These are phyloP conservation scores for Candida maris DNA, from an alignment of 805 yeast species.

Conservation along the genomic window DNA sequence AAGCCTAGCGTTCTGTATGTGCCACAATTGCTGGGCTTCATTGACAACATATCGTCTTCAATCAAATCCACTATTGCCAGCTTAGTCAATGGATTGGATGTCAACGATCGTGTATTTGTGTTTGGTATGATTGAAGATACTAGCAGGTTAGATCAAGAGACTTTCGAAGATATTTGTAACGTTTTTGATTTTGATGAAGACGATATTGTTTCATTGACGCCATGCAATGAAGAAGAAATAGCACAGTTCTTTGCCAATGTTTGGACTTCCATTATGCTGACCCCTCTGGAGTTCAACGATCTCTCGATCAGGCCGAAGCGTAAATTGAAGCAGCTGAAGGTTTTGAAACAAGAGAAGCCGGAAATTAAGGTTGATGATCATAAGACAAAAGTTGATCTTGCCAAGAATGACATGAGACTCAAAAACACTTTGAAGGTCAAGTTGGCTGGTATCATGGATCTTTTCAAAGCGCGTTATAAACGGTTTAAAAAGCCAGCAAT, in stretches of 20 bases:
- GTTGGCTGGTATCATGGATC: conserved; percentile 83
- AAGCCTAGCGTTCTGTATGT: conserved; percentile 82
- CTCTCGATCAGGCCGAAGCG: conserved; percentile 52
- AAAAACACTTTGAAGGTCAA: conserved; percentile 84
- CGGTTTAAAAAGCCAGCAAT: conserved; percentile 87
- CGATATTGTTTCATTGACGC: conserved; percentile 37
- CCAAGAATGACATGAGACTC: conserved; percentile 64
- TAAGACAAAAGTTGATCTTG: conserved; percentile 39
- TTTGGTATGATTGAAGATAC: conserved; percentile 62
- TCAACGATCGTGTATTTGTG: conserved; percentile 70
- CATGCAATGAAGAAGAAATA: conserved; percentile 48
- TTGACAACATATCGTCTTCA: conserved; percentile 58
- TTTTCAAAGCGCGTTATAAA: conserved; percentile 81
- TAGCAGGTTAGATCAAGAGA: conserved; percentile 15
- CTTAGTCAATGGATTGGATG: conserved; percentile 60
- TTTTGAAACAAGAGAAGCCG: conserved; percentile 12
- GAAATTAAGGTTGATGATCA: conserved; percentile 6
- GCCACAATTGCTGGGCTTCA: conserved; percentile 81
- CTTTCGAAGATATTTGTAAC: conserved; percentile 42
- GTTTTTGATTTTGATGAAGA: conserved; percentile 59
- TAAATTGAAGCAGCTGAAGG: conserved; percentile 39
- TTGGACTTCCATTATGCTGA: conserved; percentile 53
- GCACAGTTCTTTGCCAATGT: conserved; percentile 52
- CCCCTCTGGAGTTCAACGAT: conserved; percentile 71
- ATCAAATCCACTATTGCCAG: conserved; percentile 72